These are phyloP conservation scores for Polytolypa hystricis DNA, from an alignment of 2,329 filamentous ascomycete genomes.

Conservation along the genomic window DNA sequence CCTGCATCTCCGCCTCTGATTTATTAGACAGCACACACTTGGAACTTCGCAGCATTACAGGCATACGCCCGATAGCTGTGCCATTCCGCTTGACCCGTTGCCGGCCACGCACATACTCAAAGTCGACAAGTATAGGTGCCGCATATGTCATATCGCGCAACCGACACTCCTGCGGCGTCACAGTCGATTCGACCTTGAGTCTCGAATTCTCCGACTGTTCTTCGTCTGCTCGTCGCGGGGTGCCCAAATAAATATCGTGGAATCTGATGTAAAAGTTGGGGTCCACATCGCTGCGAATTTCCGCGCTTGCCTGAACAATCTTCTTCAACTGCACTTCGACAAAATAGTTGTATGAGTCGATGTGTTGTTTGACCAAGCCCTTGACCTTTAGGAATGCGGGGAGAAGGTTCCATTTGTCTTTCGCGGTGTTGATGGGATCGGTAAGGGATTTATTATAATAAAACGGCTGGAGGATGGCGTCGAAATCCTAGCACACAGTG, in stretches of 20 bases:
- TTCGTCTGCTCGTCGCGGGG: slow-evolving; percentile 67
- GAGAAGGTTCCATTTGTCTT: slow-evolving; percentile 91
- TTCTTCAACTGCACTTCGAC: slow-evolving; percentile 94
- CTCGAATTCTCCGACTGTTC: slow-evolving; percentile 50
- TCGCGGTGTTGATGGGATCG: slow-evolving; percentile 58
- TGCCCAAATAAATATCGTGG: slow-evolving; percentile 77
- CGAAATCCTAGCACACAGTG: slow-evolving; percentile 36
- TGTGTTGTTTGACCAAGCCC: slow-evolving; percentile 91
- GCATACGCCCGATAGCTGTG: slow-evolving; percentile 78
- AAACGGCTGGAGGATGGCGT: slow-evolving; percentile 56
- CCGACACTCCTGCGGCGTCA: slow-evolving; percentile 93
- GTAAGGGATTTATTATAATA: slow-evolving; percentile 58
- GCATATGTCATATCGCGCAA: slow-evolving; percentile 97
- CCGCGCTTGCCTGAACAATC: slow-evolving; percentile 83
- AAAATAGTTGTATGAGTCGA: slow-evolving; percentile 98
- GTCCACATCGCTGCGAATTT: slow-evolving; percentile 83
- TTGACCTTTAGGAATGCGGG: slow-evolving; percentile 98
- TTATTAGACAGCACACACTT: slow-evolving; percentile 81
- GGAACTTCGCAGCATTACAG: slow-evolving; percentile 92
- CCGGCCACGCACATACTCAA: slow-evolving; percentile 76
- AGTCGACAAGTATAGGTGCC: slow-evolving; percentile 85
- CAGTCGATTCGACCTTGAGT: slow-evolving; percentile 35
- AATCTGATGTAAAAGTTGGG: slow-evolving; percentile 79
- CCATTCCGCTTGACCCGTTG: slow-evolving; percentile 61
- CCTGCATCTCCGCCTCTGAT: slow-evolving; percentile 76